Conservation (phyloP, 257 asterid species). For the Knoxia roxburghii region DNA sequence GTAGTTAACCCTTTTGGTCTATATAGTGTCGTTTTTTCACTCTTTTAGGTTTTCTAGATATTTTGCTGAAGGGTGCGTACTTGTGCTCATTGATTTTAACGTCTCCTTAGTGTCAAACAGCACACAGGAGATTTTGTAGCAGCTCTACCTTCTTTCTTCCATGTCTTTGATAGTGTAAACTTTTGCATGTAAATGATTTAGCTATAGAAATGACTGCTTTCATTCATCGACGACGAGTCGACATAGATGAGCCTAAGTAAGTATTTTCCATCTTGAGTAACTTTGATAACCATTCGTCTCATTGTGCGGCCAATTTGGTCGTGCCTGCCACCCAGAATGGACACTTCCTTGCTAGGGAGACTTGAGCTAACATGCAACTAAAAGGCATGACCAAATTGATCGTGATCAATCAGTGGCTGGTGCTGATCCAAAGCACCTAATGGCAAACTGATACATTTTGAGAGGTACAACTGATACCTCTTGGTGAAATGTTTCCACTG, state of each 20-base stretch:
- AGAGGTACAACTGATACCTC: no score
- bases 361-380: no score
- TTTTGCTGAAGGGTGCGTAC: not conserved
- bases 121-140: not conserved
- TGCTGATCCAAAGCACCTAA: no score
- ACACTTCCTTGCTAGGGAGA: no score
- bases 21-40: not conserved
- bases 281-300: not conserved
- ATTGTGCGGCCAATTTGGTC: no score
- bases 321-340: no score
- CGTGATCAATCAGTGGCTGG: no score
- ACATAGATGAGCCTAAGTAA: not conserved
- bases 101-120: not conserved
- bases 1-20: not conserved
- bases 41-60: not conserved
- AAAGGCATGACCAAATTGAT: no score
- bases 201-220: not conserved
- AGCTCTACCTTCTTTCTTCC: not conserved
- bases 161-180: not conserved
- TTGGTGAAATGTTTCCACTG: no score
- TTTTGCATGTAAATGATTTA: not conserved
- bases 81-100: no score
- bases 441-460: no score
- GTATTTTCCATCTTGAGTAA: not conserved
- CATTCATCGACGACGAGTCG: not conserved